A percentile compares a stretch with the other conserved stretches of the same genome.
Conservation (phyloP, 129 eudicot species). For the Gnaphalium uliginosum region DNA sequence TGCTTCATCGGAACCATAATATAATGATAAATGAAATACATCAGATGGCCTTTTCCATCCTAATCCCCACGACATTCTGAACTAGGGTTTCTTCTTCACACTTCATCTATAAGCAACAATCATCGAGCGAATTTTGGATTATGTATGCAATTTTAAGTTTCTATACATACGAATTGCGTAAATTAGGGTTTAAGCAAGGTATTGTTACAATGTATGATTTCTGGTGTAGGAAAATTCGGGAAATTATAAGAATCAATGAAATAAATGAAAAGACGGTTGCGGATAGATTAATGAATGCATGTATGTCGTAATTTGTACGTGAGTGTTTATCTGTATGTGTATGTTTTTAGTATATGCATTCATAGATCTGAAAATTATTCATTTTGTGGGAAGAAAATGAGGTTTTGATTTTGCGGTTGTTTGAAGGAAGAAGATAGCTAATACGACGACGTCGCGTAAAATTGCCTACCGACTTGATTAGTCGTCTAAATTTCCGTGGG, state of each 20-base stretch:
- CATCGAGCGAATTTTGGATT: conserved; percentile 5
- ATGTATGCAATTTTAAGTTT: conserved; percentile 9
- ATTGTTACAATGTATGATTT: conserved; percentile 28
- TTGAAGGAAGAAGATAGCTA: conserved; percentile 40
- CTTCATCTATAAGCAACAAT: conserved; percentile 20
- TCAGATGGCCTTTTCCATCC: conserved; percentile 96
- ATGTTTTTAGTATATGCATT: neutral
- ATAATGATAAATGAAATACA: conserved; percentile 63
- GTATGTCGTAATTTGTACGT: conserved; percentile 14
- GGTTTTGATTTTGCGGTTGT: conserved; percentile 36
- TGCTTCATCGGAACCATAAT: conserved; percentile 65
- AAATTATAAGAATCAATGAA: neutral
- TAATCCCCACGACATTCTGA: conserved; percentile 95
- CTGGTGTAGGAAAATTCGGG: conserved; percentile 8
- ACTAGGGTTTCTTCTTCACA: conserved; percentile 28
- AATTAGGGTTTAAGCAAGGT: conserved; percentile 45
- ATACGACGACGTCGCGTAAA: conserved; percentile 38
- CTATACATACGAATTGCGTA: neutral
- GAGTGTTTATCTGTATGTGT: neutral
- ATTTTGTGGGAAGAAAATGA: neutral
- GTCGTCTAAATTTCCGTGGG: too few relatives aligned
- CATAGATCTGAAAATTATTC: conserved; percentile 28
- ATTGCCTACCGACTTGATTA: conserved; percentile 28
- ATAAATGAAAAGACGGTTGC: conserved; percentile 9
- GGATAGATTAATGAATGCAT: conserved; percentile 21